Evolutionary conservation across 495 filamentous ascomycete species (phyloP), one percentile per base, ranked within the genome.

Genomic region (Darksidea phi): DNA sequence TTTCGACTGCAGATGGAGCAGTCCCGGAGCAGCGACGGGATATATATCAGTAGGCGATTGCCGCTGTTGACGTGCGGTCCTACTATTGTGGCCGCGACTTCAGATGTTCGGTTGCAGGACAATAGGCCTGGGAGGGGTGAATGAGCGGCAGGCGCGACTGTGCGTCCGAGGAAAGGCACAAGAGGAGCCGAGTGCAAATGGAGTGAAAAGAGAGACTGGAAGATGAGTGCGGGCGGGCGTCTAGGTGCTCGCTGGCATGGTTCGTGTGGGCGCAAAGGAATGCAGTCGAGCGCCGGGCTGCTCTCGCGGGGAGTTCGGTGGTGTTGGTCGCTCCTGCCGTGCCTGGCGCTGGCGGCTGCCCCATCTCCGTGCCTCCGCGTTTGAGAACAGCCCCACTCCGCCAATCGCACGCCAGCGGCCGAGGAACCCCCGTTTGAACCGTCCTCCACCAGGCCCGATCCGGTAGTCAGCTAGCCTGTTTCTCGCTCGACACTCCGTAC

Each of bases 281-380:
- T 15, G 37, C 13, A 17, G 24, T 32, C 10, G 34, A 26, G 52
- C 41, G 41, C 5, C 41, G 41, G 8, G 42, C 6, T 7, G 1
- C 34, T 32, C 51, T 42, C 48, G 13, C 51, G 57, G 36, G 50
- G 36, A 46, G 24, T 23, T 23, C 34, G 57, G 47, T 51, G 46
- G 51, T 56, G 51, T 4, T 10, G 23, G 26, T 37, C 36, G 45
- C 46, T 10, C 28, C n/a, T 24, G 46, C 43, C 36, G 12, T 13
- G 21, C 18, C 50, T 45, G 48, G 23, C 34, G 13, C 52, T 36
- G 48, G 50, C 49, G 49, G 38, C 38, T 48, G 49, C 24, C 41
- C 49, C 23, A 48, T n/a, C 54, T 61, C 58, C 58, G 58, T 61
- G 58, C 58, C 58, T 62, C 52, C 59, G 59, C 59, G 59, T 62